Evolutionary conservation across 2,329 filamentous ascomycete genomes (phyloP).

Genomic region (Simplicillium sp.): DNA sequence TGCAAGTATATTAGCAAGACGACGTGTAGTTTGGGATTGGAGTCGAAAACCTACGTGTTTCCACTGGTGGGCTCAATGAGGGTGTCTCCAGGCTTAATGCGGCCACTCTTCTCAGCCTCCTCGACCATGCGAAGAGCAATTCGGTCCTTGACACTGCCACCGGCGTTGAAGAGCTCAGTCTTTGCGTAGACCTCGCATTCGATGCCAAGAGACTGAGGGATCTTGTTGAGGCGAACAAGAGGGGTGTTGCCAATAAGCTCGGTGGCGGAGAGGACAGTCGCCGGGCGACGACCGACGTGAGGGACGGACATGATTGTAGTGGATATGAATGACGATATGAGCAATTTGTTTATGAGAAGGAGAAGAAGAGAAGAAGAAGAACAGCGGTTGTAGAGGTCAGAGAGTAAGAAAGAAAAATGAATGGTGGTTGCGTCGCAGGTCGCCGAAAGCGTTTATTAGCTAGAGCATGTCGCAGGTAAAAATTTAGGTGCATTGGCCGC

Average conservation of each 20-base stretch:
- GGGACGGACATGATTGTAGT: slow-evolving; percentile 13
- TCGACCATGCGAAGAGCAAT: slow-evolving; percentile 98
- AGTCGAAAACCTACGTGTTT: slow-evolving; percentile 60
- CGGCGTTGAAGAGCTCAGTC: slow-evolving; percentile 87
- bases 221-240: slow-evolving; percentile 86
- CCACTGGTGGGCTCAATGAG: slow-evolving; percentile 97
- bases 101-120: slow-evolving; percentile 79
- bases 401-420: too few species aligned
- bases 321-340: background rate
- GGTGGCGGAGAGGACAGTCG: slow-evolving; percentile 53
- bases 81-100: slow-evolving; percentile 95
- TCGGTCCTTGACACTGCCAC: slow-evolving; percentile 87
- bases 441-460: too few species aligned
- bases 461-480: background rate
- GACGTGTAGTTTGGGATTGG: background rate
- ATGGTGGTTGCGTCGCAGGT: too few species aligned
- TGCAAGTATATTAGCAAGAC: slow-evolving; percentile 22
- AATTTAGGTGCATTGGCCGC: background rate
- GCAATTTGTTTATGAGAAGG: background rate
- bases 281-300: slow-evolving; percentile 19
- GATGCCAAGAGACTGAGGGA: slow-evolving; percentile 84
- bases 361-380: background rate
- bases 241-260: slow-evolving; percentile 94
- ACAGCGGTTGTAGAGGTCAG: too few species aligned
- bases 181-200: slow-evolving; percentile 86